Evolutionary conservation across 2,329 filamentous ascomycete genomes (phyloP), one percentile per base, ranked within the genome.

Genomic region (Colletotrichum euphorbiae): DNA sequence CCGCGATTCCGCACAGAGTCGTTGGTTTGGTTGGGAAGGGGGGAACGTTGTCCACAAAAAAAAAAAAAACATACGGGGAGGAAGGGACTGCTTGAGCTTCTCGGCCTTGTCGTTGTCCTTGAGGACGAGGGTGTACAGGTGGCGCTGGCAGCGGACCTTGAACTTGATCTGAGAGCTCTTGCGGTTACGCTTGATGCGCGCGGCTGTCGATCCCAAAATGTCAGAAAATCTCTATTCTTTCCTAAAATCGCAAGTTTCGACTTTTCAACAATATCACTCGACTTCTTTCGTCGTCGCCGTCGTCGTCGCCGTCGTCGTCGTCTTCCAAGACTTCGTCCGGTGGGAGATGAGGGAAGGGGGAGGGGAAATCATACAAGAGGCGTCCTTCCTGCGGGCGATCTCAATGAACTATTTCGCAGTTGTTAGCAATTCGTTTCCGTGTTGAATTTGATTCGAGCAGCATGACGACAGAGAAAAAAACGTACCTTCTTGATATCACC

Each of bases 91-190:
- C 94, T 98, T 98, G 77, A 99, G 91, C 93, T 99, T 99, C 88
- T 98, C 96, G 84, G 95, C 97, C 93, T 98, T 98, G 82, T 98
- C 96, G 80, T 90, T 89, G 87, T 99, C 96, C 91, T 97, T 98
- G 79, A 99, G 91, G 82, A 97, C 93, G 78, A 99, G 91, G 77
- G 96, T 98, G 92, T 99, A 99, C 77, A 99, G 89, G 89, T 96
- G 91, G 80, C 91, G 90, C 83, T 93, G 89, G 92, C 96, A 98
- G 84, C 96, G 93, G 89, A 99, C 95, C 93, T 99, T 99, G 94
- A 99, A 98, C 92, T 99, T 99, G 91, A 96, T 94, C 89, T 95
- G 91, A 82, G 91, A 89, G 80, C 87, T 86, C 86, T 92, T 91
- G 85, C 90, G 91, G 90, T 91, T 97, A 90, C 97, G 96, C 94